These are phyloP conservation scores for Talaromyces rugulosus DNA, from an alignment of 2,329 filamentous ascomycete genomes.

Conservation along the genomic window DNA sequence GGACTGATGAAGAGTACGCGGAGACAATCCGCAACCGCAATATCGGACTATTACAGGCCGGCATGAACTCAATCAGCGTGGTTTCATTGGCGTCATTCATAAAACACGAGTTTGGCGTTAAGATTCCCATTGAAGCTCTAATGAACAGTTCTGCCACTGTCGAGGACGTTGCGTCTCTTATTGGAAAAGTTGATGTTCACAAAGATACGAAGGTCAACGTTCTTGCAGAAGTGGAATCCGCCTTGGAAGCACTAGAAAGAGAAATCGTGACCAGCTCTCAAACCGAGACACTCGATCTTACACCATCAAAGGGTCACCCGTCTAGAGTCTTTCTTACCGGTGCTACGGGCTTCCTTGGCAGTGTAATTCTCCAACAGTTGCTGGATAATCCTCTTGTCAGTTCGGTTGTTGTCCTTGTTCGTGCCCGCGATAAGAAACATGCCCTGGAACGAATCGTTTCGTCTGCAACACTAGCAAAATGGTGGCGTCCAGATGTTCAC, in stretches of 20 bases:
- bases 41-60: background rate
- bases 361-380: constrained; percentile 72
- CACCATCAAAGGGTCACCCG: background rate
- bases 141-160: background rate
- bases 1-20: background rate
- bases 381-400: constrained; percentile 54
- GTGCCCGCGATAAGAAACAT: constrained; percentile 54
- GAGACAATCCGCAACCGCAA: background rate
- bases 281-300: background rate
- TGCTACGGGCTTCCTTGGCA: constrained; percentile 82
- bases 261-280: background rate
- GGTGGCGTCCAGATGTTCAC: constrained; percentile 65
- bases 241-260: background rate
- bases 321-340: constrained; percentile 69
- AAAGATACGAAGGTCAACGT: background rate
- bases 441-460: constrained; percentile 62
- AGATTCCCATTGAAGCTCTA: background rate
- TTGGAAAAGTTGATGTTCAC: background rate
- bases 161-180: background rate
- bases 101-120: background rate
- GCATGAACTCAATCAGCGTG: background rate
- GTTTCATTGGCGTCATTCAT: background rate
- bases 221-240: background rate
- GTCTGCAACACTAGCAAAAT: constrained; percentile 67
- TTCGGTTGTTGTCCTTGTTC: constrained; percentile 67